Conservation (phyloP, 305 asterid genomes). For the Vinca major region DNA sequence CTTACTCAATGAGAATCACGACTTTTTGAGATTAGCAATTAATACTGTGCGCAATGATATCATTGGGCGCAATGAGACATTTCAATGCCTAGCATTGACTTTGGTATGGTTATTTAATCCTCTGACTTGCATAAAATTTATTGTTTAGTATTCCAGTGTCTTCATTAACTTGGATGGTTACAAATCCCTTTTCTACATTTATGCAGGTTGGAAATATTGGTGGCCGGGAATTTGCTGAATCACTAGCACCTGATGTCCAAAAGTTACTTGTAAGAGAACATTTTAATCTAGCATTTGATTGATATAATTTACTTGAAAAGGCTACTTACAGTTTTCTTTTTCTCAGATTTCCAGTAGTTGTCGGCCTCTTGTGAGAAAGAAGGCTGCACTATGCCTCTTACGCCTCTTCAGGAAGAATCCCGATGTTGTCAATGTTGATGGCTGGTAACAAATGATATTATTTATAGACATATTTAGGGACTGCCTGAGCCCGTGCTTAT, state of each 20-base stretch:
- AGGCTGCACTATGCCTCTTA: constrained; percentile 92
- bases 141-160: background rate
- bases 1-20: constrained; percentile 96
- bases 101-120: constrained; percentile 45
- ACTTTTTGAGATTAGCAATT: constrained; percentile 91
- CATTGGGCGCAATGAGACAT: constrained; percentile 96
- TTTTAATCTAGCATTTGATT: constrained; percentile 21
- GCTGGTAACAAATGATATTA: constrained; percentile 46
- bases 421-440: constrained; percentile 98
- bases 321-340: constrained; percentile 29
- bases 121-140: background rate
- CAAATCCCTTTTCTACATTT: constrained; percentile 16
- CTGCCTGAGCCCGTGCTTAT: background rate
- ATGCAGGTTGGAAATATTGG: constrained; percentile 97
- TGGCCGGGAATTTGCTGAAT: constrained; percentile 97
- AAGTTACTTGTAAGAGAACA: constrained; percentile 75
- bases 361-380: constrained; percentile 98
- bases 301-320: constrained; percentile 15
- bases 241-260: constrained; percentile 99
- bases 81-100: constrained; percentile 94
- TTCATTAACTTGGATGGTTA: background rate
- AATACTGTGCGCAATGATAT: constrained; percentile 96
- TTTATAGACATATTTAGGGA: background rate
- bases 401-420: constrained; percentile 93
- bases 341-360: constrained; percentile 88